A percentile compares a stretch with the other conserved stretches of the same genome.
These are phyloP conservation scores for Xylaria acuta DNA, from an alignment of 495 filamentous ascomycete species.

Conservation along the genomic window DNA sequence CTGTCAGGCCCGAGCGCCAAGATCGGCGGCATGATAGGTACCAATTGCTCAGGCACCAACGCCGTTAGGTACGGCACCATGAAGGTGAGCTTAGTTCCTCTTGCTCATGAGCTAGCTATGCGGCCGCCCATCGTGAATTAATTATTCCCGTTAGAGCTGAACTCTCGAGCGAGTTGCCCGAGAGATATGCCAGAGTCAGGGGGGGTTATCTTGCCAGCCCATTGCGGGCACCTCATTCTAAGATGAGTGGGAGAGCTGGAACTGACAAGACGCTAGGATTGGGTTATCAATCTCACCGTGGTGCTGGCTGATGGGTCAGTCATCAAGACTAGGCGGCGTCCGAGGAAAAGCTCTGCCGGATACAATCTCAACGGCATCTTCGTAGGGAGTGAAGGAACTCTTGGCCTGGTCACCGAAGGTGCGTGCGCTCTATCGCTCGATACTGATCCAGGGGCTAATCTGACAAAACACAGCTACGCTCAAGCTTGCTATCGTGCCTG, in stretches of 20 bases:
- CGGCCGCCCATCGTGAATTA: not conserved
- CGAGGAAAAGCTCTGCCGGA: slow-evolving; percentile 79
- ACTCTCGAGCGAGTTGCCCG: not conserved
- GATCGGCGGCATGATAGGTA: slow-evolving; percentile 80
- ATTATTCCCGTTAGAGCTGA: not conserved
- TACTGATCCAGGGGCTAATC: not conserved
- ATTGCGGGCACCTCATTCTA: not conserved
- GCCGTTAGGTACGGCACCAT: slow-evolving; percentile 84
- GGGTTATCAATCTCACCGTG: slow-evolving; percentile 82
- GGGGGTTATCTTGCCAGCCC: not conserved
- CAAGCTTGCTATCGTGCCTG: slow-evolving; percentile 75
- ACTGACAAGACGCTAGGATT: slow-evolving; percentile 53
- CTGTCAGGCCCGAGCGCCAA: slow-evolving; percentile 62
- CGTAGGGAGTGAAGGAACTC: slow-evolving; percentile 78
- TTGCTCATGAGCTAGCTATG: not conserved
- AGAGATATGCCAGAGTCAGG: not conserved
- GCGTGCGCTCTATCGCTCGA: not conserved
- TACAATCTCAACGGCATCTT: slow-evolving; percentile 81
- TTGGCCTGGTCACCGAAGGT: slow-evolving; percentile 76
- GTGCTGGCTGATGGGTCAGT: slow-evolving; percentile 80
- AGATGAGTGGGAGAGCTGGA: not conserved
- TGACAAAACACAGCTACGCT: slow-evolving; percentile 58
- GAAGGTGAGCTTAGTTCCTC: slow-evolving; percentile 49
- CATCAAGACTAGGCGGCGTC: slow-evolving; percentile 76
- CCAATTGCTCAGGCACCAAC: slow-evolving; percentile 81